phyloP scores from a whole-genome alignment of 2,329 filamentous ascomycete genomes.

The Coniochaeta sp. region DNA sequence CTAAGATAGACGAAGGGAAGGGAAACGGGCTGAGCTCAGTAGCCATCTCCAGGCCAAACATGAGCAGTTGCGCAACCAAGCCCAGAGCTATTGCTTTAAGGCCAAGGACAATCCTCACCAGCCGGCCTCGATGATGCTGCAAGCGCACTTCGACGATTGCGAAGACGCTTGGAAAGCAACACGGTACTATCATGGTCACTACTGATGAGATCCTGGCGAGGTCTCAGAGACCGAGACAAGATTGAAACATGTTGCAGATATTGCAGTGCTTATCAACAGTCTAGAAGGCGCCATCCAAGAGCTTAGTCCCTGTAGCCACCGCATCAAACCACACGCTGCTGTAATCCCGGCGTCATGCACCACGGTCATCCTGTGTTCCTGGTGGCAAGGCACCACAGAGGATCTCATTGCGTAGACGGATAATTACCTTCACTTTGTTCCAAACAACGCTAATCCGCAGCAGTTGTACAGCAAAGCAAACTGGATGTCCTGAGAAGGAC shows the following conservation, averaged over 20 bases:
- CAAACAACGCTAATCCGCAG: neutral
- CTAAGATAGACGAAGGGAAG: slow-evolving; percentile 39
- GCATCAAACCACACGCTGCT: neutral
- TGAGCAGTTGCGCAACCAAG: slow-evolving; percentile 33
- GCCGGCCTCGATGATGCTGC: neutral
- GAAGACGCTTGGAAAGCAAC: neutral
- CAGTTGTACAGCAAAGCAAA: neutral
- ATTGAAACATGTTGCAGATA: neutral
- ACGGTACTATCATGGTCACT: neutral
- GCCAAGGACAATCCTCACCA: neutral
- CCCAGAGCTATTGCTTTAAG: neutral
- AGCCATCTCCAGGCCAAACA: slow-evolving; percentile 30
- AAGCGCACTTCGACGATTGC: neutral
- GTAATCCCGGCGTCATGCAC: slow-evolving; percentile 1
- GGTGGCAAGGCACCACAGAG: neutral
- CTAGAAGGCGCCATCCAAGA: neutral
- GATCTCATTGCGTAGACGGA: slow-evolving; percentile 1
- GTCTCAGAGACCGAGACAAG: neutral
- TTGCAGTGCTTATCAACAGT: neutral
- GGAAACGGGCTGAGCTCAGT: neutral
- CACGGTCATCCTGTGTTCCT: slow-evolving; percentile 1
- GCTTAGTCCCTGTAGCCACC: neutral
- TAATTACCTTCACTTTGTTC: neutral
- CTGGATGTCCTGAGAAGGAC: neutral
- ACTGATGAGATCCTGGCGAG: neutral